Base-by-base conservation (phyloP, 2,329 filamentous ascomycete species). In the Pseudogymnoascus destructans region DNA sequence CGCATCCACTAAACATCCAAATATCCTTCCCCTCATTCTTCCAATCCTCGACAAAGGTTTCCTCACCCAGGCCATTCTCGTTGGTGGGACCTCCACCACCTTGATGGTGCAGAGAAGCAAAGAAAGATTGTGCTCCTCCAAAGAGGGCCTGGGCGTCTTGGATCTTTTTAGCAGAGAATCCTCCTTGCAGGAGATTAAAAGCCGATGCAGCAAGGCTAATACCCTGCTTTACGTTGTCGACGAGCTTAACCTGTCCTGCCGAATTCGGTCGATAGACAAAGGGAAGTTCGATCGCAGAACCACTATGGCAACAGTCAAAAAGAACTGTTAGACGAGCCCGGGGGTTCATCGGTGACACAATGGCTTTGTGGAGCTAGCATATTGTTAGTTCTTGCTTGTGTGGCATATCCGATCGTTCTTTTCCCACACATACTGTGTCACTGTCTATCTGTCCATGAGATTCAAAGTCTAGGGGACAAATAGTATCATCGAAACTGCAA, bases 221-320 rank as follows among this genome's bases (percentile, higher is more conserved):
- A 0, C 80, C 80, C 36, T 74, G 69, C 61, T 77, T 74, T 30
- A 82, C 63, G 52, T 80, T 80, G 66, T 82, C 76, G 59, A 82
- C 70, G 19, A 81, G 64, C 60, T 72, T 77, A 58, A 82, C 72
- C 59, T 79, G 78, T 38, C 80, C 80, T 9, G 81, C 75, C 23
- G 73, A 73, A 63, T 82, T 79, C 3, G 74, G 73, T 21, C 78
- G 77, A 65, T 78, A 83, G 17, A 82, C 76, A 60, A 72, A 83
- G 0, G 80, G 80, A 1, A 84, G 68, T 60, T 82, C 80, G 38
- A 80, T 72, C 0, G 79, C 79, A 0, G 78, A 80, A 27, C 80
- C 80, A 1, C 77, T 79, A 66, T 83, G 80, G 64, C 80, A 84
- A 68, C 80, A 83, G 66, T 84, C 80, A 63, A 84, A 77, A 25